phyloP scores from a whole-genome alignment of 192 early-diverging fungal species.

The Chytriomyces hyalinus region DNA sequence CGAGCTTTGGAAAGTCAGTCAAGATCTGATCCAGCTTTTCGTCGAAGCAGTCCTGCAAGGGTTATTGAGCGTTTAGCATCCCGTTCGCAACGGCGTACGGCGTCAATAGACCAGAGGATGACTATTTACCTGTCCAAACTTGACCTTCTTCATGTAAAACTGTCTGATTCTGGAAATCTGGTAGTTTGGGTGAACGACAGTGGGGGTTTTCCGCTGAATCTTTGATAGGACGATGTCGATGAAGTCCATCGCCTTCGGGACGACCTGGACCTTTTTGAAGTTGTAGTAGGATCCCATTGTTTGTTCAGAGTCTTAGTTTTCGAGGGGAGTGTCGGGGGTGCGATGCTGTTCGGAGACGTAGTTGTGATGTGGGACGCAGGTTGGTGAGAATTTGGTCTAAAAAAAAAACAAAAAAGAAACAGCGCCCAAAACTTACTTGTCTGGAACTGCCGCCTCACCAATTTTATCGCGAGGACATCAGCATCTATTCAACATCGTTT shows the following conservation, averaged over 20 bases:
- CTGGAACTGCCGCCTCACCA: no score
- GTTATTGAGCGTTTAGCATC: neutral
- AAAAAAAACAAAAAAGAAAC: no score
- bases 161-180: slow-evolving; percentile 95
- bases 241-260: slow-evolving; percentile 90
- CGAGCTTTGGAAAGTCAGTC: slow-evolving; percentile 96
- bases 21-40: slow-evolving; percentile 95
- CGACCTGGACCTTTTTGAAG: slow-evolving; percentile 96
- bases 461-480: no score
- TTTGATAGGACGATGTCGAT: slow-evolving; percentile 97
- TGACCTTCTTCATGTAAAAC: slow-evolving; percentile 99
- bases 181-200: slow-evolving; percentile 96
- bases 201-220: slow-evolving; percentile 97
- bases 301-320: no score
- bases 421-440: no score
- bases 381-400: no score
- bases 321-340: no score
- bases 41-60: slow-evolving; percentile 73
- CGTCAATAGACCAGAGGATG: slow-evolving; percentile 39
- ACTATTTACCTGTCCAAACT: slow-evolving; percentile 84
- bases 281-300: slow-evolving; percentile 79
- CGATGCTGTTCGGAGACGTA: no score
- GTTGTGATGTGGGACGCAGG: no score
- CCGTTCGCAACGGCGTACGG: neutral
- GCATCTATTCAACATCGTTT: no score